phyloP scores from a whole-genome alignment of 495 filamentous ascomycete species.

The Pyrenula aspistea region DNA sequence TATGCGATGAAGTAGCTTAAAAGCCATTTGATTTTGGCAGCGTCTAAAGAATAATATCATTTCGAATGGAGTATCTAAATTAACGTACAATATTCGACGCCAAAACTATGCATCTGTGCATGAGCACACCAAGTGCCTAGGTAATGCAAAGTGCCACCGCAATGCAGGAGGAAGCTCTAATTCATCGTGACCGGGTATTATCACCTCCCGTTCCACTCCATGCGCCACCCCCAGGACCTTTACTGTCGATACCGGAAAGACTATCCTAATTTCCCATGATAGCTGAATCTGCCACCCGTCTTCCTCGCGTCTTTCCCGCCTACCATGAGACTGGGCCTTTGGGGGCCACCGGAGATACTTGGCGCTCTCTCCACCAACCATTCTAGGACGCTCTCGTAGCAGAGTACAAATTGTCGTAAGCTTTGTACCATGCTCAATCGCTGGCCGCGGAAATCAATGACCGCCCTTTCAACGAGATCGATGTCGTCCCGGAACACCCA shows the following conservation, averaged over 20 bases:
- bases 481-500: constrained; percentile 45
- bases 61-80: too few species aligned
- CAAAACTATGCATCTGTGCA: not conserved
- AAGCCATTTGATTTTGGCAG: too few species aligned
- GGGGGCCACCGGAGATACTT: not conserved
- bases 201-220: not conserved
- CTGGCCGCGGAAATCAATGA: constrained; percentile 80
- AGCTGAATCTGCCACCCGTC: not conserved
- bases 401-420: constrained; percentile 86
- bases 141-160: not conserved
- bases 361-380: constrained; percentile 50
- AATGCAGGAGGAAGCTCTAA: not conserved
- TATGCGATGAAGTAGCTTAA: too few species aligned
- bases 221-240: not conserved
- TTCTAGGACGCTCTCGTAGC: constrained; percentile 89
- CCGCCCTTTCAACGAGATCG: constrained; percentile 74
- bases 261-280: not conserved
- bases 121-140: not conserved
- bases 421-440: constrained; percentile 95
- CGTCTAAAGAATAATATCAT: too few species aligned
- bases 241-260: not conserved
- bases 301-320: not conserved
- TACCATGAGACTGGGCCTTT: not conserved
- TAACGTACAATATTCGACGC: too few species aligned
- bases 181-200: too few species aligned